These are phyloP conservation scores for Diddensiella santjacobensis DNA, from an alignment of 805 yeast genomes.

Conservation along the genomic window DNA sequence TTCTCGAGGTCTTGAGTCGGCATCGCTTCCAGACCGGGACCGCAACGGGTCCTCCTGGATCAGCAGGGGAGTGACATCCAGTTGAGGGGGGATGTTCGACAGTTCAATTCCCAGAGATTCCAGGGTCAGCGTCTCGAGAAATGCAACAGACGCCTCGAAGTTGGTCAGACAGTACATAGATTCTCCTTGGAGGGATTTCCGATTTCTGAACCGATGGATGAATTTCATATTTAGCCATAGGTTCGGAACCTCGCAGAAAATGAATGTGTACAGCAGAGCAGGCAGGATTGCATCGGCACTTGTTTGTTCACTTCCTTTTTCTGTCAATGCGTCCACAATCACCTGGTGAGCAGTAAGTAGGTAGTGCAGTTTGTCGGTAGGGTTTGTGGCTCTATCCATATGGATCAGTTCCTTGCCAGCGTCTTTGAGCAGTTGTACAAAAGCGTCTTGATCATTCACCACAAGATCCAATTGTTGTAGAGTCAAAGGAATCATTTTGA, in stretches of 20 bases:
- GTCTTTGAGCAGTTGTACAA: conserved; percentile 14
- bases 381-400: conserved; percentile 31
- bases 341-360: conserved; percentile 36
- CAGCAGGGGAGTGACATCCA: conserved; percentile 20
- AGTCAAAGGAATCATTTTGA: conserved; percentile 28
- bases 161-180: conserved; percentile 41
- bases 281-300: conserved; percentile 41
- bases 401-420: conserved; percentile 19
- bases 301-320: conserved; percentile 18
- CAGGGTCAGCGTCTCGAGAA: conserved; percentile 35
- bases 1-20: background rate
- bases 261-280: conserved; percentile 34
- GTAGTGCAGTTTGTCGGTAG: conserved; percentile 34
- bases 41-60: conserved; percentile 11
- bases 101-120: conserved; percentile 31
- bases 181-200: conserved; percentile 34
- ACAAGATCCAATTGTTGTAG: conserved; percentile 31
- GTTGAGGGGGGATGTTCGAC: conserved; percentile 12
- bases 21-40: conserved; percentile 5
- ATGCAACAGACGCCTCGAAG: conserved; percentile 40
- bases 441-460: conserved; percentile 18
- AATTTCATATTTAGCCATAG: conserved; percentile 36
- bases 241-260: conserved; percentile 31
- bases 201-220: conserved; percentile 39
- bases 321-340: conserved; percentile 31